Evolutionary conservation across 2,329 filamentous ascomycete species (phyloP), one percentile per base, ranked within the genome.

Genomic region (Geosmithia flava): DNA sequence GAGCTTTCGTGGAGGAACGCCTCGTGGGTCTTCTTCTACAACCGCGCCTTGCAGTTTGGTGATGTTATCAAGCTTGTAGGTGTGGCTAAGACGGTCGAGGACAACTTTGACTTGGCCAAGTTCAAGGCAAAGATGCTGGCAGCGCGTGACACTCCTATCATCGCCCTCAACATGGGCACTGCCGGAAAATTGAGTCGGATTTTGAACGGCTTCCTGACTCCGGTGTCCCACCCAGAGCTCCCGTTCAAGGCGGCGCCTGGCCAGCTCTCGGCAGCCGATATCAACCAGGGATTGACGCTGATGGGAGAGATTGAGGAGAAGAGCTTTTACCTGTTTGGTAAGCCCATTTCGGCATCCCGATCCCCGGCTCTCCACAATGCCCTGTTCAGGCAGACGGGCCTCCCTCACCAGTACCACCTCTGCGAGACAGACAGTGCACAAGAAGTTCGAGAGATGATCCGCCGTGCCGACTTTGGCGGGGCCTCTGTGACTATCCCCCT

Each of bases 61-160:
- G 89, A 97, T 59, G 75, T 97, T 50, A 88, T 98, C 68, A 98
- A 98, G 69, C 80, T 98, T 40, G 83, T 97, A 7, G 93, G 93
- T 41, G 74, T 85, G 49, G 91, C 91, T 1, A 78, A 75, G 48
- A 76, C 66, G 19, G 71, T 91, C 44, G 80, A 89, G 51, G 90
- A 97, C 66, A 98, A 98, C 63, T 93, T 87, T 59, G 80, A 85
- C 41, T 75, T 97, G 29, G 80, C 81, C 41, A 78, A 78, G 45
- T 98, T 98, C 76, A 90, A 87, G 68, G 68, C 74, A 20, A 83
- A 78, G 69, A 89, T 90, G 66, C 71, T 79, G 39, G 70, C 75
- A 20, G 77, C 85, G 1, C 85, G 94, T 59, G 74, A 84, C 47
- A 80, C 81, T n/a, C 91, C 90, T 1, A 69, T 98, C 48, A 96